A percentile compares a stretch with the other conserved stretches of the same genome.
Conservation (phyloP, 176 grass and related monocot genomes). For the Poa annua region DNA sequence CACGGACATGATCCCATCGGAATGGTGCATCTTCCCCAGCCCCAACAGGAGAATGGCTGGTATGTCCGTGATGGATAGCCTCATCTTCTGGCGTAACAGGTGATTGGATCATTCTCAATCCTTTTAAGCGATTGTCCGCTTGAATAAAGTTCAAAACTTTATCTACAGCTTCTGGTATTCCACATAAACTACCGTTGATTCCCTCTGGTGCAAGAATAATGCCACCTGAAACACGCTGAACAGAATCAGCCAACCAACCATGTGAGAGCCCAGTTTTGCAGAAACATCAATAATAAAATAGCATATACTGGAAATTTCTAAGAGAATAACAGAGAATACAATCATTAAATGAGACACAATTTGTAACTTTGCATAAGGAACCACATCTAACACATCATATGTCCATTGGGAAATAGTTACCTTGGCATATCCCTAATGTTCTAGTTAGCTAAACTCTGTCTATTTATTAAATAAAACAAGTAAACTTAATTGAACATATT, state of each 20-base stretch:
- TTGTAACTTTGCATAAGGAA: background rate
- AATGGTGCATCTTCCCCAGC: conserved; percentile 96
- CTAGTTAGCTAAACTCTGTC: background rate
- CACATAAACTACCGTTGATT: conserved; percentile 94
- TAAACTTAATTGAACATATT: background rate
- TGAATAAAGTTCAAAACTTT: conserved; percentile 84
- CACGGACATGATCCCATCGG: conserved; percentile 95
- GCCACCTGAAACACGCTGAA: conserved; percentile 96
- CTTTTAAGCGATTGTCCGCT: conserved; percentile 69
- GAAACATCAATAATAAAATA: background rate
- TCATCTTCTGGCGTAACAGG: conserved; percentile 98
- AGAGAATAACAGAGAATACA: background rate
- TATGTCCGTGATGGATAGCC: conserved; percentile 94
- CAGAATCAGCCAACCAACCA: conserved; percentile 46
- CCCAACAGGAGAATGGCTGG: conserved; percentile 76
- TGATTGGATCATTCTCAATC: conserved; percentile 76
- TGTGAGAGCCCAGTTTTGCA: conserved; percentile 32
- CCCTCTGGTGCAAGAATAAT: conserved; percentile 96
- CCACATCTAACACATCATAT: background rate
- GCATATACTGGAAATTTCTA: background rate
- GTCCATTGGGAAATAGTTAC: background rate
- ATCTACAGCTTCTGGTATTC: conserved; percentile 68
- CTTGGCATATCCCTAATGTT: background rate
- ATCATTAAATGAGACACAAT: background rate
- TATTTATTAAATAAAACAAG: background rate